Evolutionary conservation across 2,329 filamentous ascomycete species (phyloP).

Genomic region (Stemphylium lycopersici): DNA sequence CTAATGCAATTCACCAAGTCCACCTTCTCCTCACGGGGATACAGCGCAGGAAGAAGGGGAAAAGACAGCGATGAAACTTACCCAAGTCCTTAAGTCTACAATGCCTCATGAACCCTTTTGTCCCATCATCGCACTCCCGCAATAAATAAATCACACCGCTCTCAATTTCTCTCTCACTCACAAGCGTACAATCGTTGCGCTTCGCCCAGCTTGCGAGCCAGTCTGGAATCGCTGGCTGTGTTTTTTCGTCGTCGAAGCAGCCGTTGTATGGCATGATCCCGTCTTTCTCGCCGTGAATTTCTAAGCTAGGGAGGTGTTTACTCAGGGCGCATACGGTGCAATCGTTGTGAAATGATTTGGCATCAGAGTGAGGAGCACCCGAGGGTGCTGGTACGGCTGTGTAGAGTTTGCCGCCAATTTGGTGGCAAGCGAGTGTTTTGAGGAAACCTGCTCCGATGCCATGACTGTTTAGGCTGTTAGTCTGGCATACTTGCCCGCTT

Average conservation of each 20-base stretch:
- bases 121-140: slow-evolving; percentile 50
- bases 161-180: slow-evolving; percentile 43
- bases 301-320: slow-evolving; percentile 53
- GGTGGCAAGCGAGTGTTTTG: slow-evolving; percentile 54
- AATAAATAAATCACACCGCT: too few species aligned
- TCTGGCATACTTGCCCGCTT: too few species aligned
- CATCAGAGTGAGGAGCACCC: slow-evolving; percentile 55
- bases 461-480: slow-evolving; percentile 19
- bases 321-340: slow-evolving; percentile 52
- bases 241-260: slow-evolving; percentile 51
- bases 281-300: slow-evolving; percentile 60
- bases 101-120: slow-evolving; percentile 50
- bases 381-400: slow-evolving; percentile 55
- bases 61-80: slow-evolving; percentile 23
- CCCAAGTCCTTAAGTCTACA: slow-evolving; percentile 55
- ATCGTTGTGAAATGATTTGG: slow-evolving; percentile 47
- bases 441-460: slow-evolving; percentile 59
- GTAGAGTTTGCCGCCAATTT: slow-evolving; percentile 51
- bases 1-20: not conserved
- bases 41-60: not conserved
- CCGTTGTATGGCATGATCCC: slow-evolving; percentile 55
- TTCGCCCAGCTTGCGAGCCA: slow-evolving; percentile 53
- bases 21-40: too few species aligned
- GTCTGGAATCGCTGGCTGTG: slow-evolving; percentile 53
- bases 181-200: slow-evolving; percentile 47